Evolutionary conservation across 371 early-diverging fungal genomes (phyloP).

Genomic region (Mortierella sp.): DNA sequence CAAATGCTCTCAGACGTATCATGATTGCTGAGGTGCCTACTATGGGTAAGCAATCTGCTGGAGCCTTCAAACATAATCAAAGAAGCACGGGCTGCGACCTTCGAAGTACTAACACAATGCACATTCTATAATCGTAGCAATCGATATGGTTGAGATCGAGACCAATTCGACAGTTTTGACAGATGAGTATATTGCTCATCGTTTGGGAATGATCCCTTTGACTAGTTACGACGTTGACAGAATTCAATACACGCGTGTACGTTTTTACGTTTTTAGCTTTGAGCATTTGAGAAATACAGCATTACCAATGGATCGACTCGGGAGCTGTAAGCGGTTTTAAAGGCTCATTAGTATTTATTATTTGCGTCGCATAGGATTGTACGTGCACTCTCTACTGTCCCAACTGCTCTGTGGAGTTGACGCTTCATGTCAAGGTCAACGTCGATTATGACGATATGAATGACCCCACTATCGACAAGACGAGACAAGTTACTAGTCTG

Average conservation of each 20-base stretch:
- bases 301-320: background rate
- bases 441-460: slow-evolving; percentile 54
- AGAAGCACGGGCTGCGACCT: background rate
- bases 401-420: slow-evolving; percentile 92
- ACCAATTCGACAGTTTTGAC: slow-evolving; percentile 97
- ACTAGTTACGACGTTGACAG: slow-evolving; percentile 80
- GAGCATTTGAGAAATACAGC: too few relatives aligned
- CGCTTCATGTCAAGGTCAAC: slow-evolving; percentile 84
- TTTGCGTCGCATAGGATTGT: slow-evolving; percentile 77
- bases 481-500: slow-evolving; percentile 85
- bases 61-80: background rate
- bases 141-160: slow-evolving; percentile 97
- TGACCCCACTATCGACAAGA: slow-evolving; percentile 72
- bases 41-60: slow-evolving; percentile 67
- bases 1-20: slow-evolving; percentile 96
- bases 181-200: slow-evolving; percentile 99
- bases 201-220: slow-evolving; percentile 98
- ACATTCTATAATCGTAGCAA: slow-evolving; percentile 70
- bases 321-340: background rate
- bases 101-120: background rate
- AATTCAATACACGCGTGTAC: slow-evolving; percentile 87
- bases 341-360: background rate
- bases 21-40: slow-evolving; percentile 99
- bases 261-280: slow-evolving; percentile 50
- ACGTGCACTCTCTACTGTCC: slow-evolving; percentile 90